Evolutionary conservation across 768 basidiomycete species (phyloP).

Genomic region (Termitomyces heimii): DNA sequence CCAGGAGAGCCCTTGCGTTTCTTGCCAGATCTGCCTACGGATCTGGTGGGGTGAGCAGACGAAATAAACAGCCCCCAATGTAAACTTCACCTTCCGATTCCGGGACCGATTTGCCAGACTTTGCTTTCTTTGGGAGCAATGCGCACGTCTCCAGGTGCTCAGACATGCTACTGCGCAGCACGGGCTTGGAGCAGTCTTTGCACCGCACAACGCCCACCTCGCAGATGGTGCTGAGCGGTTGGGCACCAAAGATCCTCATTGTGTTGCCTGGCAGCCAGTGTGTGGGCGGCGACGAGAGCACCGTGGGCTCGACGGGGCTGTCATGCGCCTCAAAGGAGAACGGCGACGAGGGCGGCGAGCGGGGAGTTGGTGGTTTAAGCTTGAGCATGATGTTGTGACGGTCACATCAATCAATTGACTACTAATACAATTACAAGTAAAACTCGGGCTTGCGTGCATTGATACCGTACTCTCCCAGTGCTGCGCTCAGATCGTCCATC

Average conservation of each 20-base stretch:
- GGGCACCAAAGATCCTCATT: constrained; percentile 82
- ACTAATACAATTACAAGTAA: constrained; percentile 50
- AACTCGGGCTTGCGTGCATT: constrained; percentile 93
- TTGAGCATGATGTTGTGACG: constrained; percentile 19
- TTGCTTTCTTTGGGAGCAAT: background rate
- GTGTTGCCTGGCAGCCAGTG: constrained; percentile 81
- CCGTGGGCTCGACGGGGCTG: constrained; percentile 29
- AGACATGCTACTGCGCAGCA: constrained; percentile 65
- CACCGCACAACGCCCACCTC: constrained; percentile 69
- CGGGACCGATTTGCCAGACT: constrained; percentile 44
- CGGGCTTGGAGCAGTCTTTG: constrained; percentile 74
- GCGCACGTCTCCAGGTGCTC: constrained; percentile 66
- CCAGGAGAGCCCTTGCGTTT: constrained; percentile 81
- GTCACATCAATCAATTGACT: background rate
- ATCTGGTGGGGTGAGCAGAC: background rate
- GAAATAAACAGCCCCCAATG: too few species aligned
- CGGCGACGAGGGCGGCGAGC: constrained; percentile 29
- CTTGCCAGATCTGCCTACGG: constrained; percentile 29
- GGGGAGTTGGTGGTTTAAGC: constrained; percentile 33
- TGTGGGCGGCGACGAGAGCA: constrained; percentile 68
- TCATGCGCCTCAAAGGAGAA: constrained; percentile 60
- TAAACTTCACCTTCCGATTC: constrained; percentile 31
- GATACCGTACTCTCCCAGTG: constrained; percentile 94
- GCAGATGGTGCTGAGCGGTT: constrained; percentile 59
- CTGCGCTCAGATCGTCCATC: constrained; percentile 95